Base-by-base conservation (phyloP, 352 stramenopile species). In the Chrysophaeum taylorii region DNA sequence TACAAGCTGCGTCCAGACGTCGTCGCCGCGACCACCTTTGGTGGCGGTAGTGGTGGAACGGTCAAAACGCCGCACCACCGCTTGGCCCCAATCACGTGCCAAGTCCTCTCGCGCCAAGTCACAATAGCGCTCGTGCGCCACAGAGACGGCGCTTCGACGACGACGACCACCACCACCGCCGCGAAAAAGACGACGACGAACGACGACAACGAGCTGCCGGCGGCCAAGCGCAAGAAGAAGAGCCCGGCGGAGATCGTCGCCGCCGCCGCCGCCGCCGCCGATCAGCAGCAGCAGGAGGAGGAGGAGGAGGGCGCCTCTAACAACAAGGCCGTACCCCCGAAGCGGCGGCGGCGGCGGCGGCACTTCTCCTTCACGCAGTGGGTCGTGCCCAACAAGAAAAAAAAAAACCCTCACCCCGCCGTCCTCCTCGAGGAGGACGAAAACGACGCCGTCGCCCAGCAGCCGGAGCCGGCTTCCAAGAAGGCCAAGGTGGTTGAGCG, bases 361-460 rank as follows among this genome's bases (percentile, higher is more conserved):
- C n/a, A 1, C 35, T 66, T 66, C 57, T 48, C 57, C 57, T 66
- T 66, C 27, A 23, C 57, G 12, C 2, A 31, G 2, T 66, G 57
- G 57, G 33, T 23, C 18, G 27, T 36, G 57, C 29, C 2, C 18
- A 42, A 43, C 57, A 7, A 42, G 33, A 9, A 35, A n/a, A n/a
- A n/a, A n/a, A n/a, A n/a, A n/a, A n/a, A n/a, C n/a, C n/a, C n/a
- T n/a, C n/a, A n/a, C n/a, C n/a, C n/a, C n/a, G n/a, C n/a, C n/a
- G n/a, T n/a, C n/a, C n/a, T n/a, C n/a, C n/a, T n/a, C n/a, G n/a
- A n/a, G n/a, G n/a, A n/a, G n/a, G n/a, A n/a, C n/a, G n/a, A n/a
- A n/a, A n/a, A n/a, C n/a, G n/a, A n/a, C n/a, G n/a, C n/a, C n/a
- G n/a, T n/a, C n/a, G n/a, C n/a, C n/a, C n/a, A n/a, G n/a, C n/a